These are phyloP conservation scores for Oryza coarctata DNA, from an alignment of 176 grass and related monocot genomes.

Conservation along the genomic window DNA sequence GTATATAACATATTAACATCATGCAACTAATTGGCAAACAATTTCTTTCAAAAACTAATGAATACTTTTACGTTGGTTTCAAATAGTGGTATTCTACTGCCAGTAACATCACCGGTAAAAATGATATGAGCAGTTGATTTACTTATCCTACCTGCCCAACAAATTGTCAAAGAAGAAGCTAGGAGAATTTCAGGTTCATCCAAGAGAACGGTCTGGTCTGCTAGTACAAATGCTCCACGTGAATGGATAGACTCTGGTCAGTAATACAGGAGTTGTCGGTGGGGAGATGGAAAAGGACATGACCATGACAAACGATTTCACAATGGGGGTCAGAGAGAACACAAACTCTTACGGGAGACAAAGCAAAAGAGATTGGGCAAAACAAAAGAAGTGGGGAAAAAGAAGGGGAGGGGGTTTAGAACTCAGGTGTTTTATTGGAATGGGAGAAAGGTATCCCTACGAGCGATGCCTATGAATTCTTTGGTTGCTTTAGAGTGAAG, in stretches of 20 bases:
- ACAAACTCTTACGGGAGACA: constrained; percentile 22
- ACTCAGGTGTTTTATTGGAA: constrained; percentile 66
- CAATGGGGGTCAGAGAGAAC: constrained; percentile 33
- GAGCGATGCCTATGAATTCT: too few relatives aligned
- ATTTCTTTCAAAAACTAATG: neutral
- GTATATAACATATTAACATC: neutral
- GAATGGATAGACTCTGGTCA: constrained; percentile 28
- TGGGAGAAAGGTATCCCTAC: constrained; percentile 56
- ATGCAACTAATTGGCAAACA: neutral
- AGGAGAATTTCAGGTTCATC: neutral
- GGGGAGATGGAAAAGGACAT: constrained; percentile 34
- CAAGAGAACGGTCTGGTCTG: neutral
- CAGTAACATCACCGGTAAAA: neutral
- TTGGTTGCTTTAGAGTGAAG: too few relatives aligned
- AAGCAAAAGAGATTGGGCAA: constrained; percentile 33
- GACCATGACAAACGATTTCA: constrained; percentile 33
- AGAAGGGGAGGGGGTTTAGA: constrained; percentile 32
- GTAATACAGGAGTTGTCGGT: constrained; percentile 41
- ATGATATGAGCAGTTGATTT: neutral
- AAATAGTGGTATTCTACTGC: neutral
- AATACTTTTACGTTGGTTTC: too few relatives aligned
- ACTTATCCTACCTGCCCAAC: too few relatives aligned
- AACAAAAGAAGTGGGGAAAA: constrained; percentile 49
- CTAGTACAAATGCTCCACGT: neutral
- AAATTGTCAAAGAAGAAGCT: neutral